Evolutionary conservation across 192 early-diverging fungal species (phyloP), one percentile per base, ranked within the genome.

Genomic region (Coemansia sp.): DNA sequence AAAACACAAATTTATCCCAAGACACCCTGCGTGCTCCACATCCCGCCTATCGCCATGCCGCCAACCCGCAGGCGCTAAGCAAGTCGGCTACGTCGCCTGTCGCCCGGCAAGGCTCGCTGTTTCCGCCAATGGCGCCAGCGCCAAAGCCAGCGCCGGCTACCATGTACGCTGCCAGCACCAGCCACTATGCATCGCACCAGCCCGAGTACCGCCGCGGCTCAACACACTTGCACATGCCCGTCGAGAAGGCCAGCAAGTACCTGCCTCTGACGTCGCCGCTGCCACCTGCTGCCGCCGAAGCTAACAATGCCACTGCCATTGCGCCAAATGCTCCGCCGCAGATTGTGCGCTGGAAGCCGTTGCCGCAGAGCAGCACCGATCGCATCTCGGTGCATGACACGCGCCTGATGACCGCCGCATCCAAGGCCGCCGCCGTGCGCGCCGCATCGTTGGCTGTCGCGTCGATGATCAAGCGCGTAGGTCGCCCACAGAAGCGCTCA

Each of bases 341-440:
- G 22, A 27, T 42, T 27, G 22, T 57, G 15, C 30, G 46, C 27
- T 61, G 62, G 69, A 10, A 18, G 32, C 53, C 58, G 40, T 46
- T 49, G 28, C 53, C 70, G 24, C 53, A 58, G 46, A 44, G 45
- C 53, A 66, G 70, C 49, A 10, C 50, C 20, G 61, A 64, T 24
- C 69, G 69, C 25, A 38, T 72, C 11, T 42, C 62, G 1, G 36
- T 49, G 2, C 36, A 60, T 35, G 69, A 65, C n/a, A 40, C 53
- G 9, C 52, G 62, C 40, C 57, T 64, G 33, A 72, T 72, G 70
- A 52, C 56, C n/a, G 70, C 70, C 3, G 70, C 70, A 4, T 57
- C 63, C 5, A 65, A 66, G 46, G 70, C 70, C 2, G 70, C 70
- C 13, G 70, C 70, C 0, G 62, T 72, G 7, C 55, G 52, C 23